Conservation (phyloP, 139 green algal species). For the Volvox reticuliferus region DNA sequence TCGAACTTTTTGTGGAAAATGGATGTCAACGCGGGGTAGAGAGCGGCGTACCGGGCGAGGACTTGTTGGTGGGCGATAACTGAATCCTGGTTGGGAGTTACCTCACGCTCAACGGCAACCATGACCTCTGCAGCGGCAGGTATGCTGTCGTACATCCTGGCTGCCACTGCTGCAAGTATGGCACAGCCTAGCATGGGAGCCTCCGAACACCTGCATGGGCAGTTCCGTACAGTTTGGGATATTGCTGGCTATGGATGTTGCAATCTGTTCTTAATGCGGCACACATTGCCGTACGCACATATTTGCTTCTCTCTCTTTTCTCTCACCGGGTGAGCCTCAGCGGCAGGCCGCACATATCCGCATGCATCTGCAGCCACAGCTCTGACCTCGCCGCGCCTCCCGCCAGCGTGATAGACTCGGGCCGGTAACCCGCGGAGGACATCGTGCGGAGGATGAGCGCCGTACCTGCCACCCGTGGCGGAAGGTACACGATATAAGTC, state of each 20-base stretch:
- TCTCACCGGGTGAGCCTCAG: constrained; percentile 76
- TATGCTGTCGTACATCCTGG: constrained; percentile 65
- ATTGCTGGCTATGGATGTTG: no score
- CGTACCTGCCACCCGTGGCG: constrained; percentile 58
- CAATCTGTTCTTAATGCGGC: no score
- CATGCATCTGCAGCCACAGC: constrained; percentile 89
- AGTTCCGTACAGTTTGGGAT: no score
- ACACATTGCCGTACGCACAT: no score
- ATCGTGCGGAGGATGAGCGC: constrained; percentile 82
- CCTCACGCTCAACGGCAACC: constrained; percentile 65
- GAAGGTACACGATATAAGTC: no score
- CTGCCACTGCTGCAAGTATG: constrained; percentile 79
- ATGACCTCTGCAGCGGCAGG: constrained; percentile 62
- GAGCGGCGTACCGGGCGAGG: constrained; percentile 66
- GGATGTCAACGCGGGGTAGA: constrained; percentile 75
- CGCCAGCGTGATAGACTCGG: constrained; percentile 62
- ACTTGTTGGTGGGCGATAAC: constrained; percentile 59
- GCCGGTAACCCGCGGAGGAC: constrained; percentile 61
- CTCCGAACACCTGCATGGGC: constrained; percentile 57
- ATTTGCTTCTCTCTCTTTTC: constrained; percentile 1
- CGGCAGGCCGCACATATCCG: constrained; percentile 77
- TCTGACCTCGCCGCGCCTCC: constrained; percentile 21
- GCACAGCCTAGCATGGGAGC: constrained; percentile 82
- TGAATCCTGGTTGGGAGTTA: constrained; percentile 63
- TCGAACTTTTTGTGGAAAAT: constrained; percentile 50